Evolutionary conservation across 2,329 filamentous ascomycete species (phyloP).

Genomic region (Aspergillus uvarum): DNA sequence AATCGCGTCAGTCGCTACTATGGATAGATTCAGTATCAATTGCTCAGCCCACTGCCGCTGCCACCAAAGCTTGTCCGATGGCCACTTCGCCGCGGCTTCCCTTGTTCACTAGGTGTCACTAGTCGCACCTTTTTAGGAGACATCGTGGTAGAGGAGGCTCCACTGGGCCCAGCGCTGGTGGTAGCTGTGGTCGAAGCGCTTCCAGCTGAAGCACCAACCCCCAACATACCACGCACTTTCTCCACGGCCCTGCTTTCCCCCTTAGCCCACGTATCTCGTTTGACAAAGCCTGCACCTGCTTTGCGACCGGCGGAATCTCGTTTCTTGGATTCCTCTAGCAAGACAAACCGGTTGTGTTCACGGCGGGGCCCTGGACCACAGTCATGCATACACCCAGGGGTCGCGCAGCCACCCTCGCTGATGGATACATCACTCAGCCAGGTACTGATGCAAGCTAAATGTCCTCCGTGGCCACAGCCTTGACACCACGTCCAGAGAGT

Average conservation of each 20-base stretch:
- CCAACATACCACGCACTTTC: constrained; percentile 46
- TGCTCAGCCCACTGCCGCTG: not conserved
- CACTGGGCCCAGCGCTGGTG: constrained; percentile 21
- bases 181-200: constrained; percentile 23
- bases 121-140: constrained; percentile 48
- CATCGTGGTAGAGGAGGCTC: constrained; percentile 34
- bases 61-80: not conserved
- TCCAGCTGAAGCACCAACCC: constrained; percentile 30
- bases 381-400: constrained; percentile 60
- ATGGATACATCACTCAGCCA: constrained; percentile 54
- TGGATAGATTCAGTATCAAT: not conserved
- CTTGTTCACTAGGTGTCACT: constrained; percentile 46
- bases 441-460: constrained; percentile 56
- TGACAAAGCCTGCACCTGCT: constrained; percentile 38
- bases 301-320: constrained; percentile 35
- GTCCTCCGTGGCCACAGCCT: constrained; percentile 61
- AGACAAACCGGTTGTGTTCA: constrained; percentile 37
- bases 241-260: constrained; percentile 49
- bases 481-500: constrained; percentile 58
- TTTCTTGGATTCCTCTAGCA: constrained; percentile 34
- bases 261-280: constrained; percentile 46
- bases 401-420: constrained; percentile 58
- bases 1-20: not conserved
- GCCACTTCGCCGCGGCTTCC: constrained; percentile 22
- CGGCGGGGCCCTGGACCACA: constrained; percentile 54